phyloP scores from a whole-genome alignment of 1,284 basidiomycete species.

The Microbotryum saponariae region DNA sequence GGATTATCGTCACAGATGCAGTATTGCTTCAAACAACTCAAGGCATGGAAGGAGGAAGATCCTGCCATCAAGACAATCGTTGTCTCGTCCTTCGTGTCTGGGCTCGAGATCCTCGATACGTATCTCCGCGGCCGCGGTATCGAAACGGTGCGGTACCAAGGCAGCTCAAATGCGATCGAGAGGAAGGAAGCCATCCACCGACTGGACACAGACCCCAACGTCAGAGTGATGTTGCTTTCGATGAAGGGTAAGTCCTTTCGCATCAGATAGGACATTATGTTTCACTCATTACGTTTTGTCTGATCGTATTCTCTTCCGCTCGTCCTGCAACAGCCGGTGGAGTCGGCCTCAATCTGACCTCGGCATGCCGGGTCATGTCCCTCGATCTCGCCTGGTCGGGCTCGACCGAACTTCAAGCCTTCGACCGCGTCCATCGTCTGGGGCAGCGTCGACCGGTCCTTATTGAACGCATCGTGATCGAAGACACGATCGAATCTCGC shows the following conservation, averaged over 20 bases:
- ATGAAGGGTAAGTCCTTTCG: background rate
- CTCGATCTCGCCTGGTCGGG: conserved; percentile 63
- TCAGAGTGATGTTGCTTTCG: conserved; percentile 12
- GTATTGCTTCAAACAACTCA: background rate
- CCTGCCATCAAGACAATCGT: too few relatives aligned
- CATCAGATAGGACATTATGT: background rate
- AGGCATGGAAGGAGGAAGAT: background rate
- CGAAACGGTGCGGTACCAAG: conserved; percentile 1
- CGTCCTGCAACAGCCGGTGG: conserved; percentile 9
- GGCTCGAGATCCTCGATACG: too few relatives aligned
- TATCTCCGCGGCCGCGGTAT: background rate
- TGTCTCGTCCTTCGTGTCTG: too few relatives aligned
- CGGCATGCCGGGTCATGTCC: conserved; percentile 48
- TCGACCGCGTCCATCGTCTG: too few relatives aligned
- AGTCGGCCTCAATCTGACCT: conserved; percentile 79
- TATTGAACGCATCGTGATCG: too few relatives aligned
- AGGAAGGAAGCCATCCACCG: conserved; percentile 3
- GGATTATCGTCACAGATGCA: background rate
- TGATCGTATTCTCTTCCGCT: background rate
- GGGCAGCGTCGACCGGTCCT: too few relatives aligned
- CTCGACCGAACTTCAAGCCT: too few relatives aligned
- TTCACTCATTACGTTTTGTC: background rate
- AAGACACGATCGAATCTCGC: too few relatives aligned
- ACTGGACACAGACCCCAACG: background rate
- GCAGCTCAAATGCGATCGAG: background rate